Base-by-base conservation (phyloP, 805 yeast species). In the baker's yeast (Saccharomyces cerevisiae) region DNA sequence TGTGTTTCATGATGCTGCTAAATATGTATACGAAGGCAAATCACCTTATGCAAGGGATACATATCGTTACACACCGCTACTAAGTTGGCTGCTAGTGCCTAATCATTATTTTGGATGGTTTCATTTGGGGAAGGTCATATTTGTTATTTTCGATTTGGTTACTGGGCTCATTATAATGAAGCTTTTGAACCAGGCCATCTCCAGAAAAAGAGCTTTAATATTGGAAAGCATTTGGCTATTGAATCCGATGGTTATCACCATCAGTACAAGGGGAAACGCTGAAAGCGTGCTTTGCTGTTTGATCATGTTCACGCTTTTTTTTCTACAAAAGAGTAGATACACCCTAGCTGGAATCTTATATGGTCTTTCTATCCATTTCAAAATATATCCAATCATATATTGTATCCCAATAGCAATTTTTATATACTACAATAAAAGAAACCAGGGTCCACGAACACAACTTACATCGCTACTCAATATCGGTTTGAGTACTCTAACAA, bases 231-330 rank as follows among this genome's bases (percentile, higher is more conserved):
- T 92, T 4, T 94, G 98, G 98, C 75, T 94, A 21, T 75, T 89
- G 60, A 94, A 94, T 67, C 98, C 99, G 14, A 87, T 94, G 94
- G 98, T 91, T 0, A 81, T 85, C 31, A 89, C 96, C 0, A 94
- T 94, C 50, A 84, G 92, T 59, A 89, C 97, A 0, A 76, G 99
- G 48, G 99, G 99, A 1, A 87, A 94, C 28, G 86, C 96, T 0
- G 99, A 94, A 65, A 90, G 97, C 57, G 76, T 94, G 1, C 70
- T 94, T 48, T 89, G 95, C 1, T 90, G 88, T 31, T 73, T 92
- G 59, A 79, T 90, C 2, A 79, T 89, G 77, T 65, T 77, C 6
- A 71, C 83, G 46, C 63, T 87, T 0, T 82, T 80, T 61, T 72
- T 66, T 43, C 63, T 84, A n/a, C 55, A 76, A 2, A 51, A 64